These are phyloP conservation scores for Rhizophora mangle DNA, from an alignment of 345 rosid species.

Conservation along the genomic window DNA sequence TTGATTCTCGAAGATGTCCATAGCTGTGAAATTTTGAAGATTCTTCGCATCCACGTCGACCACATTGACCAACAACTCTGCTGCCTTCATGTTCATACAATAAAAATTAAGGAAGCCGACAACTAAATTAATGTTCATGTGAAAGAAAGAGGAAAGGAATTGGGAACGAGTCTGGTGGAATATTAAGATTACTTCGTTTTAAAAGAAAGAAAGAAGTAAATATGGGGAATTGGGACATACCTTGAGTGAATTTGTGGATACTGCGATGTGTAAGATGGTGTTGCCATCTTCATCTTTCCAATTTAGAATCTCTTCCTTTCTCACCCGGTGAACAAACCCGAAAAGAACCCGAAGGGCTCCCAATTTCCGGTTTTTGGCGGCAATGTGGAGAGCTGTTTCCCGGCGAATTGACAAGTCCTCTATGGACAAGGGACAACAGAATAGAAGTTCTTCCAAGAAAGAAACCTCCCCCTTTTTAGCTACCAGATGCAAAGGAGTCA, in stretches of 20 bases:
- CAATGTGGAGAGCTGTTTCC: slow-evolving; percentile 24
- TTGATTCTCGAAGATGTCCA: neutral
- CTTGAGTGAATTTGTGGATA: neutral
- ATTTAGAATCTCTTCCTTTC: neutral
- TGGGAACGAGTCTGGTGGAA: neutral
- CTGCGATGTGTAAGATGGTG: slow-evolving; percentile 13
- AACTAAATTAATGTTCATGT: too few relatives aligned
- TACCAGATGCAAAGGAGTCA: slow-evolving; percentile 26
- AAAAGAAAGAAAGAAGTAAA: neutral
- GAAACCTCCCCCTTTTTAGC: slow-evolving; percentile 6
- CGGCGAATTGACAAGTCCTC: slow-evolving; percentile 25
- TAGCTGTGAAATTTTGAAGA: neutral
- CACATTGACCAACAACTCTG: slow-evolving; percentile 4
- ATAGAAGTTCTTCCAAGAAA: neutral
- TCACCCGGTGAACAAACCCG: neutral
- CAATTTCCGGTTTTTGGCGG: neutral
- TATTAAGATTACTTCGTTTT: neutral
- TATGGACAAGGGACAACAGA: slow-evolving; percentile 12
- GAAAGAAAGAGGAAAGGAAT: neutral
- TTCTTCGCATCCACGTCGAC: neutral
- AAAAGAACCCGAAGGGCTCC: slow-evolving; percentile 4
- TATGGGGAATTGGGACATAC: neutral
- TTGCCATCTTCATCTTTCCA: slow-evolving; percentile 12
- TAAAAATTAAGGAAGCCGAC: too few relatives aligned
- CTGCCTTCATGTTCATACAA: neutral